phyloP scores from a whole-genome alignment of 108 stramenopile genomes.

The Schizochytrium sp. region DNA sequence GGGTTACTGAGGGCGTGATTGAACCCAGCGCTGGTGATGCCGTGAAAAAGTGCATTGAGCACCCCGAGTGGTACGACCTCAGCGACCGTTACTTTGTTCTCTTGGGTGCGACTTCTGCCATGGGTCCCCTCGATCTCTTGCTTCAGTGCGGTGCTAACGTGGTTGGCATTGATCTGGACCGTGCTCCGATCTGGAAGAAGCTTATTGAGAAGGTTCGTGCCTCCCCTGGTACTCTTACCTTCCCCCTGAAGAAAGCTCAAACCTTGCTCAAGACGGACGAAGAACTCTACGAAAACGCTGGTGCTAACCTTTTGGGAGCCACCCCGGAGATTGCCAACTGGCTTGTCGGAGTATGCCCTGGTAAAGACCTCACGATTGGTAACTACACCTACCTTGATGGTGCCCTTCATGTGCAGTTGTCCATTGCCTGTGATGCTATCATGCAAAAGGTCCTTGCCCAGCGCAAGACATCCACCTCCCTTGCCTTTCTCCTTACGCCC shows the following conservation, averaged over 20 bases:
- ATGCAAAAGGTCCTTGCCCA: slow-evolving; percentile 71
- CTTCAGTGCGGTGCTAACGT: slow-evolving; percentile 94
- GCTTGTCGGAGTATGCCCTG: slow-evolving; percentile 86
- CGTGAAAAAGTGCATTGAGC: slow-evolving; percentile 84
- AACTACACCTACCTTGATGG: slow-evolving; percentile 97
- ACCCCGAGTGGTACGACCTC: slow-evolving; percentile 85
- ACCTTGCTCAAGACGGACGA: slow-evolving; percentile 75
- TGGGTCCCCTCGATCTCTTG: slow-evolving; percentile 94
- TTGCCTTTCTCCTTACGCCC: slow-evolving; percentile 97
- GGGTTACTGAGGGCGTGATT: slow-evolving; percentile 94
- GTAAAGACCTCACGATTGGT: slow-evolving; percentile 87
- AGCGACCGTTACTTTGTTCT: slow-evolving; percentile 92
- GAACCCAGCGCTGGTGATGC: slow-evolving; percentile 93
- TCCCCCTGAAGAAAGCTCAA: slow-evolving; percentile 85
- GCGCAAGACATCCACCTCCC: slow-evolving; percentile 77
- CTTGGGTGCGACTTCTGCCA: slow-evolving; percentile 95
- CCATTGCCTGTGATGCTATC: slow-evolving; percentile 90
- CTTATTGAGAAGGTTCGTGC: slow-evolving; percentile 84
- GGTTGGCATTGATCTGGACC: slow-evolving; percentile 93
- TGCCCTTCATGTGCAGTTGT: slow-evolving; percentile 93
- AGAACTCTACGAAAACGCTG: slow-evolving; percentile 82
- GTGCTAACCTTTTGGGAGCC: slow-evolving; percentile 92
- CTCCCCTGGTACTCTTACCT: slow-evolving; percentile 89
- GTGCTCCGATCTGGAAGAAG: slow-evolving; percentile 88
- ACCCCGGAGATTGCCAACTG: slow-evolving; percentile 94